phyloP scores from a whole-genome alignment of 306 rosid genomes.

The Amphicarpaea edgeworthii region DNA sequence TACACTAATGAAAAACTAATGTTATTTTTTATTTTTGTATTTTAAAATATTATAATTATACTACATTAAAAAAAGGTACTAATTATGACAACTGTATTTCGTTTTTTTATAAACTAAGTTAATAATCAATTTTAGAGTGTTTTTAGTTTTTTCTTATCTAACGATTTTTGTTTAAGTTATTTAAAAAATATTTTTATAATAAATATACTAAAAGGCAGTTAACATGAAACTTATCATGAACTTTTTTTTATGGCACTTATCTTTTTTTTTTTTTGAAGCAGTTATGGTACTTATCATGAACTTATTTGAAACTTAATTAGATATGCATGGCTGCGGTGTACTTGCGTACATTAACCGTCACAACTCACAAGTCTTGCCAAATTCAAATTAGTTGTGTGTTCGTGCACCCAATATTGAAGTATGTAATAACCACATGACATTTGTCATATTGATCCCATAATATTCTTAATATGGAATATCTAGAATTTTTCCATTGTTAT shows the following conservation, averaged over 20 bases:
- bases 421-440: not conserved
- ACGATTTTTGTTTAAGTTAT: not conserved
- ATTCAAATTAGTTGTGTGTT: constrained; percentile 25
- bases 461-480: not conserved
- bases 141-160: no score
- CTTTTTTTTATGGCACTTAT: no score
- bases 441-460: not conserved
- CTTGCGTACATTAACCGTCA: not conserved
- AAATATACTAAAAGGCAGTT: not conserved
- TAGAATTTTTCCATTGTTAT: not conserved
- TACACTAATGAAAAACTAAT: no score
- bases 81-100: not conserved
- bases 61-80: not conserved
- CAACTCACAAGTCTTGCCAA: no score
- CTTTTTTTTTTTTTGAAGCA: no score
- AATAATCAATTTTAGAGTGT: no score
- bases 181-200: no score
- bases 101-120: not conserved
- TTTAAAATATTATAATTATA: no score
- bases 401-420: not conserved
- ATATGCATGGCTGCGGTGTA: constrained; percentile 5
- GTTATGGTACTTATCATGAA: not conserved
- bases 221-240: not conserved
- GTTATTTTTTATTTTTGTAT: no score
- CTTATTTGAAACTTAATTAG: not conserved